phyloP scores from a whole-genome alignment of 2,329 filamentous ascomycete genomes.

The Cercospora citrullina region DNA sequence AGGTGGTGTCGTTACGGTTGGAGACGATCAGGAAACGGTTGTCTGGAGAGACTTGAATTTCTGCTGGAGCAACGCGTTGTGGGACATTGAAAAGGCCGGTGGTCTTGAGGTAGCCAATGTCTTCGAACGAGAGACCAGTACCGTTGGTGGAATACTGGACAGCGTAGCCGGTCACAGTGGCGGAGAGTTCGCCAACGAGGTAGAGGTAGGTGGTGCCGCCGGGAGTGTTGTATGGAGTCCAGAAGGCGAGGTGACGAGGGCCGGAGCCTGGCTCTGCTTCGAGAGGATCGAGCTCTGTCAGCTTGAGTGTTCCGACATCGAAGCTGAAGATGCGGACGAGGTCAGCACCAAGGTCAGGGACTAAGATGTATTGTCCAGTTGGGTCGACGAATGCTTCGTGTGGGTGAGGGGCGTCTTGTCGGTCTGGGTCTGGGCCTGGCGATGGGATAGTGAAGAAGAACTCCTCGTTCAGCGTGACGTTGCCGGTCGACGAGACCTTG shows the following conservation, averaged over 20 bases:
- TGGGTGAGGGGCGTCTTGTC: constrained; percentile 40
- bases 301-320: constrained; percentile 29
- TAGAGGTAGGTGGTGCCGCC: constrained; percentile 39
- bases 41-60: constrained; percentile 54
- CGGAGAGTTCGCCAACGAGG: constrained; percentile 52
- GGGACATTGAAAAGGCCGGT: constrained; percentile 50
- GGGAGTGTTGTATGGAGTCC: constrained; percentile 34
- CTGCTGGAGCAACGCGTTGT: constrained; percentile 54
- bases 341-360: constrained; percentile 43
- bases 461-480: constrained; percentile 43
- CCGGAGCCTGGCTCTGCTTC: constrained; percentile 36
- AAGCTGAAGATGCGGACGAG: constrained; percentile 40
- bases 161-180: constrained; percentile 51
- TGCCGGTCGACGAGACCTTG: constrained; percentile 53
- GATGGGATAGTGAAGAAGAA: constrained; percentile 34
- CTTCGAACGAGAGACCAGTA: constrained; percentile 50
- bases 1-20: constrained; percentile 63
- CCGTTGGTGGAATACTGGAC: constrained; percentile 45
- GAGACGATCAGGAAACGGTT: constrained; percentile 65
- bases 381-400: constrained; percentile 43
- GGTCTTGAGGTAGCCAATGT: constrained; percentile 47
- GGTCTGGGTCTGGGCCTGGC: constrained; percentile 34
- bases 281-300: constrained; percentile 33
- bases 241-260: constrained; percentile 42
- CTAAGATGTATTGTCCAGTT: constrained; percentile 41